These are phyloP conservation scores for Thalassia testudinum DNA, from an alignment of 116 monocot genomes.

Conservation along the genomic window DNA sequence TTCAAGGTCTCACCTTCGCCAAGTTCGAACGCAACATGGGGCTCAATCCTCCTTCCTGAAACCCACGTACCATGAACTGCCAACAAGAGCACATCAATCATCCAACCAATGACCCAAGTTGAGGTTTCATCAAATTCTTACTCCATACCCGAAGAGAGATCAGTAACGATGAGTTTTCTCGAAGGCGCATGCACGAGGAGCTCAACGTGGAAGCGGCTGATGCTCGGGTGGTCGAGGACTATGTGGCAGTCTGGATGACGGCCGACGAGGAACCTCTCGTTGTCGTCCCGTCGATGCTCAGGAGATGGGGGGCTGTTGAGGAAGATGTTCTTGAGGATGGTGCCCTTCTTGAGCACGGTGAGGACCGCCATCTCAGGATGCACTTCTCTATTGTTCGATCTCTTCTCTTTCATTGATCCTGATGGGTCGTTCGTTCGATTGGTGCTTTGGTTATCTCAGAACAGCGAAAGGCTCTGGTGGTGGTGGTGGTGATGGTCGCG, in stretches of 20 bases:
- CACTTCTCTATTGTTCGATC: too few relatives aligned
- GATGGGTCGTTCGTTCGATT: too few relatives aligned
- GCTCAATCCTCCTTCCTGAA: conserved; percentile 54
- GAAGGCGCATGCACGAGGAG: conserved; percentile 14
- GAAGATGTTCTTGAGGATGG: conserved; percentile 72
- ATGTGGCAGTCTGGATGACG: conserved; percentile 87
- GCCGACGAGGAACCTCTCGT: conserved; percentile 45
- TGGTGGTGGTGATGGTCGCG: too few relatives aligned
- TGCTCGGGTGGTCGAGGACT: conserved; percentile 82
- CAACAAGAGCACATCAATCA: conserved; percentile 1
- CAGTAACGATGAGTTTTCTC: conserved; percentile 29
- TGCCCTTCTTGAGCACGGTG: conserved; percentile 79
- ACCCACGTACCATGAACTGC: conserved; percentile 93
- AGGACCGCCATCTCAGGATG: conserved; percentile 36
- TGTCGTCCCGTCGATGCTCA: conserved; percentile 1
- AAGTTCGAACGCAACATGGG: conserved; percentile 33
- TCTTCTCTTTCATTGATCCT: too few relatives aligned
- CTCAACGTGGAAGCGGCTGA: conserved; percentile 85
- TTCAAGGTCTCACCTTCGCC: conserved; percentile 44
- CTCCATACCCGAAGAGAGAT: conserved; percentile 54
- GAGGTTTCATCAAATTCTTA: too few relatives aligned
- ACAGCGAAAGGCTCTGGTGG: too few relatives aligned
- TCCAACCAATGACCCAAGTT: too few relatives aligned
- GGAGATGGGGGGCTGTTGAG: conserved; percentile 38
- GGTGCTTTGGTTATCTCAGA: too few relatives aligned